Evolutionary conservation across 306 rosid genomes (phyloP), one percentile per base, ranked within the genome.

Genomic region (Dalbergia cultrata): DNA sequence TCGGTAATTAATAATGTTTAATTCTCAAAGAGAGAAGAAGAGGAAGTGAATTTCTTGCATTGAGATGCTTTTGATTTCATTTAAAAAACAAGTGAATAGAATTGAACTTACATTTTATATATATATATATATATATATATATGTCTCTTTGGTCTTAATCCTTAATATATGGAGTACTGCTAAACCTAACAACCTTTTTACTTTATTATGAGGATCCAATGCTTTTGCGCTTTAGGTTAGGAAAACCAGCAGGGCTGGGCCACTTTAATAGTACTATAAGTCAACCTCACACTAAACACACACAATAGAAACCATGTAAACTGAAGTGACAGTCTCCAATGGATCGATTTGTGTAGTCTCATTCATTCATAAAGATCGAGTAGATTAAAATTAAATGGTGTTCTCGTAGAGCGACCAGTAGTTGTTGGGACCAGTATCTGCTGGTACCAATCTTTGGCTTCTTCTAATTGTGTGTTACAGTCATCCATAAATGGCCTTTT

Each of bases 141-240:
- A n/a, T n/a, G 22, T 21, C 22, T 21, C 3, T 35, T 35, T 35
- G 39, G 39, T 35, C 6, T 35, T 1, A 35, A 35, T 35, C 39
- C 39, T 35, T 37, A 37, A 37, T 37, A 37, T 37, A 37, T 4
- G 41, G 41, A 53, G 59, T 53, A 16, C 21, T 53, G 16, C 21
- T 68, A 64, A 70, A 81, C 90, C 86, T 81, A 81, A 82, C 80
- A 63, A 53, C 70, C 14, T 82, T 85, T 72, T 35, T 70, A 80
- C 76, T 83, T 88, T 83, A 60, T 53, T 53, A 79, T 87, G 72
- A 47, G 86, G 84, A 85, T 88, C 90, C 90, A 85, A 87, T 85
- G 87, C 66, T 83, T 80, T 79, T 83, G 65, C 39, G 67, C 72
- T 78, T 63, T 71, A 64, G 65, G 52, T 76, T 78, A n/a, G 13